Evolutionary conservation across 345 rosid genomes (phyloP), one percentile per base, ranked within the genome.

Genomic region (Diplotaxis tenuifolia): DNA sequence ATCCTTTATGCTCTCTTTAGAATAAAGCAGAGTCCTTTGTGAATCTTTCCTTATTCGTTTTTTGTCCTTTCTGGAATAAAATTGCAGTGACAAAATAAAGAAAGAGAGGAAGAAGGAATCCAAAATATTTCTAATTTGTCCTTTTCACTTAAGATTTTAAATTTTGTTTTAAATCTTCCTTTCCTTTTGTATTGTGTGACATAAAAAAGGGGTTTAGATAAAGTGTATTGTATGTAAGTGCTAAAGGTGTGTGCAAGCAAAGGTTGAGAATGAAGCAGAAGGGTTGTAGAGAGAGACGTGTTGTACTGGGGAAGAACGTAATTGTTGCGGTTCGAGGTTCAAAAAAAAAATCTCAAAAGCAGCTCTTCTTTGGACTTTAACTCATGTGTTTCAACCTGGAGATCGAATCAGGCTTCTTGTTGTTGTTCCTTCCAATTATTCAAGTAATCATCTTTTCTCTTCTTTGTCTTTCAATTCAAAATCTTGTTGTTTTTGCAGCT

Each of bases 301-400:
- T 61, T 71, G 88, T 77, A 77, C 58, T 78, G 25, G 90, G 85
- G 80, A 93, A 91, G 82, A 87, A 81, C 20, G 88, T 87, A 56
- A 82, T 93, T 68, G 92, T 93, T 72, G 98, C 92, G 15, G 92
- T 91, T 55, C 86, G 76, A 74, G 97, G 97, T 59, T 84, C 94
- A n/a, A n/a, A 15, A 93, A 86, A 82, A 97, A 91, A 64, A 91
- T 90, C 40, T 84, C 98, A 5, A 89, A 83, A 75, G 86, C 83
- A 75, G 97, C 93, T 81, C 58, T 93, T 12, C 78, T 83, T n/a
- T 93, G 98, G 98, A 90, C 94, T 68, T 83, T 90, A 81, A 93
- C 94, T 83, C 98, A 93, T 77, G 97, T 93, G 67, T 91, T 83
- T 68, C 96, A 90, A 71, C 92, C 97, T 76, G 96, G 92, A 50